Evolutionary conservation across 2,329 filamentous ascomycete genomes (phyloP), one percentile per base, ranked within the genome.

Genomic region (Botrytis deweyae): DNA sequence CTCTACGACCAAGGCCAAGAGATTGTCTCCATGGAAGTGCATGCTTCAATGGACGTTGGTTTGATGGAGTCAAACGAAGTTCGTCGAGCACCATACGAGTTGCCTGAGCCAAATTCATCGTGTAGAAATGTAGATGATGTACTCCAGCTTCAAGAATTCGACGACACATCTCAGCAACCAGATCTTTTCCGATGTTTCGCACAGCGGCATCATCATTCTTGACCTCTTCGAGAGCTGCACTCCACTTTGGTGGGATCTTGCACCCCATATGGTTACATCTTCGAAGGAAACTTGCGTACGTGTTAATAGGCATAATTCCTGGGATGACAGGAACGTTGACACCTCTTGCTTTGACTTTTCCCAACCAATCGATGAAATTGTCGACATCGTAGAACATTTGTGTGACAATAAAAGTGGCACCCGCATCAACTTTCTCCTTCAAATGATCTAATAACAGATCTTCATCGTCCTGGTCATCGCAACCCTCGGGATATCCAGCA

Each of bases 311-410:
- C 92, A 97, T 95, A 81, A 95, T 95, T 38, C 94, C 94, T 4
- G 93, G 92, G 67, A 97, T 88, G 77, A 97, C 96, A 25, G 93
- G 93, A 46, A 96, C 86, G 40, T 85, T 91, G 80, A 99, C 95
- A 66, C 96, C 96, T 80, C 90, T 91, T 70, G 91, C 93, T 68
- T 95, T 92, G 74, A 95, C 94, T 82, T 93, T 96, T 78, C 89
- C 86, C 55, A 97, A 92, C 96, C 96, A 99, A 71, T 91, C 88
- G 72, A 98, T 84, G 84, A 99, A 99, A 81, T 96, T 95, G 80
- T 99, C 95, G 68, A 90, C 95, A 80, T 99, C 95, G 86, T 99
- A 99, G 84, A 98, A 98, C 96, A 99, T 99, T 85, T 99, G 96
- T 0, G 96, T 98, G 72, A 99, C 93, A 76, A 99, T 93, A 82